Evolutionary conservation across 441 rosid species (phyloP).

Genomic region (Gossypium schwendimanii): DNA sequence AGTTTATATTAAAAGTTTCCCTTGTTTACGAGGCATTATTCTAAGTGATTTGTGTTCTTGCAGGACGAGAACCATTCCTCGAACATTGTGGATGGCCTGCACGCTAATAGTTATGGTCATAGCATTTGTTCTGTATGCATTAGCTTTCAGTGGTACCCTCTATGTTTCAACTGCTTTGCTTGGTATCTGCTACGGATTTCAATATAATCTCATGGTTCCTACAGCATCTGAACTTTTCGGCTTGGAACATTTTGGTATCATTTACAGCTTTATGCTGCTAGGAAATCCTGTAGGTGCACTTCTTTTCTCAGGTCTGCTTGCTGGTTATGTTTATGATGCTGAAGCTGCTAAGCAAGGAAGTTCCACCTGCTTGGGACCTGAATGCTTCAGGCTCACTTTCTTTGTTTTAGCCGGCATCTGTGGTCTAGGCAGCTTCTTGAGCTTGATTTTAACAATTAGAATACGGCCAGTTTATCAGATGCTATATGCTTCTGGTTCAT

Average conservation of each 20-base stretch:
- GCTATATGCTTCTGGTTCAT: slow-evolving; percentile 78
- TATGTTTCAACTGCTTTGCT: slow-evolving; percentile 64
- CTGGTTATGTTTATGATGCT: slow-evolving; percentile 70
- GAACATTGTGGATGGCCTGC: slow-evolving; percentile 74
- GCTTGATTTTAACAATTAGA: slow-evolving; percentile 56
- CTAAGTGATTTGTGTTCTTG: slow-evolving; percentile 6
- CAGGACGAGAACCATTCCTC: slow-evolving; percentile 73
- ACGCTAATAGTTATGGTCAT: slow-evolving; percentile 52
- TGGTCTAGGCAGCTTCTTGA: slow-evolving; percentile 54
- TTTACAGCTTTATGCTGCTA: slow-evolving; percentile 59
- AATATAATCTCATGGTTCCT: slow-evolving; percentile 61
- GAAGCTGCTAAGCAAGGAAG: slow-evolving; percentile 85
- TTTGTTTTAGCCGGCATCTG: slow-evolving; percentile 64
- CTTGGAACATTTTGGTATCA: slow-evolving; percentile 75
- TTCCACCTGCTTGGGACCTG: slow-evolving; percentile 59
- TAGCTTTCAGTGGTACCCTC: slow-evolving; percentile 46
- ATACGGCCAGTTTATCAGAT: slow-evolving; percentile 79
- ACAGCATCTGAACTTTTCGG: slow-evolving; percentile 92
- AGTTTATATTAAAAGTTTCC: background rate
- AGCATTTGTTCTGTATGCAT: slow-evolving; percentile 53
- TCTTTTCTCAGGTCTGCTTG: slow-evolving; percentile 74
- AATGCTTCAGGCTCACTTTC: slow-evolving; percentile 80
- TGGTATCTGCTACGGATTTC: slow-evolving; percentile 69
- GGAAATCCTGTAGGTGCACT: slow-evolving; percentile 91
- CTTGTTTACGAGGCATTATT: background rate